Conservation (phyloP, 2,329 filamentous ascomycete genomes). For the Exserohilum rostratum region DNA sequence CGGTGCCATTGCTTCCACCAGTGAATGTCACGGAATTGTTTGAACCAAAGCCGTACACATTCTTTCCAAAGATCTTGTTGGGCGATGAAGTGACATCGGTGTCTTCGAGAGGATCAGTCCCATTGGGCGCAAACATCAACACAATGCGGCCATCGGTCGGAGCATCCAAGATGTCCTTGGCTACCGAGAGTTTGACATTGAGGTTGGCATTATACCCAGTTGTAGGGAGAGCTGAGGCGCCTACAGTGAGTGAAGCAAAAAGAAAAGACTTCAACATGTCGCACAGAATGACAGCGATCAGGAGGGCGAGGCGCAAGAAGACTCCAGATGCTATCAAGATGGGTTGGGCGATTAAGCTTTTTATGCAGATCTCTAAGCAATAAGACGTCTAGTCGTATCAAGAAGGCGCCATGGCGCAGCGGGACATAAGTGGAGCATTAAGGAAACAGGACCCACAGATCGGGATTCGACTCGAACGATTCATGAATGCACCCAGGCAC, state of each 20-base stretch:
- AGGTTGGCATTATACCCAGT: neutral
- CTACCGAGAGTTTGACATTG: conserved; percentile 34
- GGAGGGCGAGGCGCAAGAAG: neutral
- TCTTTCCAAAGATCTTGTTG: conserved; percentile 48
- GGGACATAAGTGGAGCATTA: neutral
- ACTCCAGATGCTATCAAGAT: neutral
- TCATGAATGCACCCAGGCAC: no score
- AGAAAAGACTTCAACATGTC: conserved; percentile 8
- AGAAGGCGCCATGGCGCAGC: conserved; percentile 6
- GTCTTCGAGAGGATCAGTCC: conserved; percentile 44
- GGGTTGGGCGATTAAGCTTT: conserved; percentile 3
- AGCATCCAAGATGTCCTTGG: conserved; percentile 32
- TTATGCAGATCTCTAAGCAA: conserved; percentile 3
- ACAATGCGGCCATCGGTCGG: conserved; percentile 41
- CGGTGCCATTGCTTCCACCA: conserved; percentile 34
- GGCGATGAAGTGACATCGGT: conserved; percentile 45
- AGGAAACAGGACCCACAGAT: neutral
- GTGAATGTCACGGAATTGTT: conserved; percentile 29
- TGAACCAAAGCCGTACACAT: conserved; percentile 37
- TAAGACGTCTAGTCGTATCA: neutral
- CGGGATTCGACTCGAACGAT: no score
- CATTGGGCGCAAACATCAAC: conserved; percentile 44
- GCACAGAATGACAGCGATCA: neutral
- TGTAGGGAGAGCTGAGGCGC: conserved; percentile 6
- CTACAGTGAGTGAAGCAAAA: conserved; percentile 1